Base-by-base conservation (phyloP, 805 yeast genomes). In the Kodamaea leandrae region DNA sequence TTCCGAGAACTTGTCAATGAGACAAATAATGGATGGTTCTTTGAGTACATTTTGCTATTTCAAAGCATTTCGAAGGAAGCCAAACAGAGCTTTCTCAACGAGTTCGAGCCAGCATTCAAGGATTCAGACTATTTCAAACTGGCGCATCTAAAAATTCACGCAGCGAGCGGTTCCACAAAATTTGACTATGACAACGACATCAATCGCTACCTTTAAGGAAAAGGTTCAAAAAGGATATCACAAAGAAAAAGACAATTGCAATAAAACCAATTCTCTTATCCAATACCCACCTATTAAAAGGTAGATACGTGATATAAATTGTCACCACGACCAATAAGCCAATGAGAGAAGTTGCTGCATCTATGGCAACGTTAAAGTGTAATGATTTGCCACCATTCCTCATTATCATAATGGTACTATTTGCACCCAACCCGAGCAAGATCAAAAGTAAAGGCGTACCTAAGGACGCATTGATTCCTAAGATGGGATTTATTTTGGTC, bases 371-470 rank as follows among this genome's bases (percentile, higher is more conserved):
- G 6, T 47, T 47, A 37, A 66, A 57, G 4, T 39, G 38, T 18
- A 54, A 40, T 6, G 48, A 42, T 14, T 29, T 20, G 15, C 32
- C 33, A 15, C 32, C 34, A 15, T 38, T 38, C 20, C 19, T 14
- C 17, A 25, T 19, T 6, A 38, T 38, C 12, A 38, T 25, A 2
- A 32, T 6, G 10, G 32, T 21, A 2, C 77, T 72, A 51, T 74
- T 75, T 10, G 68, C 50, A 0, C 82, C 82, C 15, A 77, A 61
- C 1, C 82, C 82, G 14, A 76, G 53, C 44, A 76, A 55, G 6
- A 74, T 67, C 32, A 73, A 63, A 10, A 77, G 50, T 10, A 77
- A 55, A 0, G 80, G 80, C 1, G 82, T 72, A 1, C 82, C 82
- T 42, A 76, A 62, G 47, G 81, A 76, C 1, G 82, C 70, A 47